Evolutionary conservation across 768 basidiomycete genomes (phyloP).

Genomic region (Tulasnella calospora): DNA sequence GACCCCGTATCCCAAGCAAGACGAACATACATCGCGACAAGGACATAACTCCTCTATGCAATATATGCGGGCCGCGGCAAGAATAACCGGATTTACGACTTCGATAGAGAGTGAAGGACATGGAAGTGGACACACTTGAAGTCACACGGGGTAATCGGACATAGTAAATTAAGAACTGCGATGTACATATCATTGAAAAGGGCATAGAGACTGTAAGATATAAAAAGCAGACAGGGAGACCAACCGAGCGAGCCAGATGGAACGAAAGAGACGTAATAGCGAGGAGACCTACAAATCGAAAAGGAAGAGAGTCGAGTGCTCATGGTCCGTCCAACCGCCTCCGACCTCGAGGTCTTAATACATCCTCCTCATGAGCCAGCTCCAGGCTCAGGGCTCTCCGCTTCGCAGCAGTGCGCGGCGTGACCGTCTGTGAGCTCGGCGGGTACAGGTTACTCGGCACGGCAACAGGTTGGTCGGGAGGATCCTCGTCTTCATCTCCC

Average conservation of each 20-base stretch:
- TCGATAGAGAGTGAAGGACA: background rate
- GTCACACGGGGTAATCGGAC: background rate
- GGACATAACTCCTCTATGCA: too few species aligned
- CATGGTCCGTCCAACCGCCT: slow-evolving; percentile 5
- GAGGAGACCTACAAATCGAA: background rate
- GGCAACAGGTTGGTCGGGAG: background rate
- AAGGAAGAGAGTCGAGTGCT: background rate
- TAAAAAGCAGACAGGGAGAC: background rate
- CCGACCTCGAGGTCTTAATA: slow-evolving; percentile 1
- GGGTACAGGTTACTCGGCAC: background rate
- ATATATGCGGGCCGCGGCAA: too few species aligned
- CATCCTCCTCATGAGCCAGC: background rate
- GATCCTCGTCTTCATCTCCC: slow-evolving; percentile 5
- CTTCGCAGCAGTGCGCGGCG: slow-evolving; percentile 17
- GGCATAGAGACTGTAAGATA: background rate
- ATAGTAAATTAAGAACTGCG: background rate
- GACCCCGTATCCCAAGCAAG: too few species aligned
- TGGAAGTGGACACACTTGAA: background rate
- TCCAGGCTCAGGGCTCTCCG: slow-evolving; percentile 3
- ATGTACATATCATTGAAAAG: slow-evolving; percentile 8
- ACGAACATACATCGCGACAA: too few species aligned
- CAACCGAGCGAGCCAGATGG: background rate
- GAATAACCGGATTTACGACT: too few species aligned
- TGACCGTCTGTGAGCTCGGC: slow-evolving; percentile 1
- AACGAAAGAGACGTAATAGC: background rate